Evolutionary conservation across 2,329 filamentous ascomycete species (phyloP).

Genomic region (Fusarium keratoplasticum): DNA sequence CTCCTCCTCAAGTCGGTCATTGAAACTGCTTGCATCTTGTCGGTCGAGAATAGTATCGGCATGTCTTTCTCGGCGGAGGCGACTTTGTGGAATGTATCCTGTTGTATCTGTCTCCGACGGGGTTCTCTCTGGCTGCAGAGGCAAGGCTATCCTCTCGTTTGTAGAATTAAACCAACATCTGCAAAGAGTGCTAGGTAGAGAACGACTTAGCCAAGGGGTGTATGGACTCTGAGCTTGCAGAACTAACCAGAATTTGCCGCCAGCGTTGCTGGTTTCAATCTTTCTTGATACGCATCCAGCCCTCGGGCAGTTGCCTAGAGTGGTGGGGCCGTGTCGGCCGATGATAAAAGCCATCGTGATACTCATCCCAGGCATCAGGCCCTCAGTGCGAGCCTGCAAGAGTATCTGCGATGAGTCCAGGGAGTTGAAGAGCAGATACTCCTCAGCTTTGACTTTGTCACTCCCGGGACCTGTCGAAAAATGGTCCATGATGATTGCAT

Average conservation of each 20-base stretch:
- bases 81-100: rapidly evolving
- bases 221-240: not conserved
- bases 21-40: not conserved
- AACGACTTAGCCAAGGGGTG: not conserved
- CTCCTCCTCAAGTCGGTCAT: not conserved
- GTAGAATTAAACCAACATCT: not conserved
- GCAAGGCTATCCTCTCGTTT: not conserved
- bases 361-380: not conserved
- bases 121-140: not conserved
- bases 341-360: not conserved
- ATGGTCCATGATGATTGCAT: not conserved
- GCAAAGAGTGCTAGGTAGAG: not conserved
- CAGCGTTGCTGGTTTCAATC: not conserved
- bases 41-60: not conserved
- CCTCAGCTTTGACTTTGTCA: not conserved
- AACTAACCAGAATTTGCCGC: not conserved
- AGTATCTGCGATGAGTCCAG: not conserved
- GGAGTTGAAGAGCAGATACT: not conserved
- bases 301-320: not conserved
- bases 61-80: not conserved
- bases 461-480: not conserved
- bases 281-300: not conserved
- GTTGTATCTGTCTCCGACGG: rapidly evolving
- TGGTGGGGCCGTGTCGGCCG: not conserved
- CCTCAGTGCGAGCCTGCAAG: not conserved